Percentiles rank a stretch among this genome's conserved stretches.
These are phyloP conservation scores for Xylaria bambusicola DNA, from an alignment of 495 filamentous ascomycete genomes.

Conservation along the genomic window DNA sequence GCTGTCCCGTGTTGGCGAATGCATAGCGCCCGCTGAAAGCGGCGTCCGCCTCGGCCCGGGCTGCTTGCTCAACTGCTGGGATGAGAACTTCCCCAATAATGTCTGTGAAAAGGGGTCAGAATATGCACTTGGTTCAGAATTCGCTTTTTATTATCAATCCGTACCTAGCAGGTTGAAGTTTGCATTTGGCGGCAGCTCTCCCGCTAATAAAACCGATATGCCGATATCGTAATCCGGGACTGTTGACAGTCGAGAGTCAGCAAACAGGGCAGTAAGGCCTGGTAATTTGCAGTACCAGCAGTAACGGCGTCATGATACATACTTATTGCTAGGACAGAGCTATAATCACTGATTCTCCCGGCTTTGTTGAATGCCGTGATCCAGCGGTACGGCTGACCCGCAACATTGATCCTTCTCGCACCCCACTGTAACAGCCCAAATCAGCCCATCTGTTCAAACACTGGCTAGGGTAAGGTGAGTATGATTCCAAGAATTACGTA, in stretches of 20 bases:
- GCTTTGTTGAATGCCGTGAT: conserved; percentile 56
- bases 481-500: too few species aligned
- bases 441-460: too few species aligned
- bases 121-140: background rate
- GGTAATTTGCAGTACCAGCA: background rate
- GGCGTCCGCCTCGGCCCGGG: conserved; percentile 40
- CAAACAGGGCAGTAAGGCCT: background rate
- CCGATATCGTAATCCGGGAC: conserved; percentile 57
- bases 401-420: conserved; percentile 42
- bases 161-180: conserved; percentile 38
- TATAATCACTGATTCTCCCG: conserved; percentile 53
- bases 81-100: conserved; percentile 37
- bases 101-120: conserved; percentile 24
- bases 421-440: conserved; percentile 45
- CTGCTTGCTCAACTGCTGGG: conserved; percentile 39
- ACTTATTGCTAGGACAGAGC: conserved; percentile 47
- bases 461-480: too few species aligned
- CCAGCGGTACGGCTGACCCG: conserved; percentile 36
- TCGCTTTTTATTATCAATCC: background rate
- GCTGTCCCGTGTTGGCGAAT: conserved; percentile 17
- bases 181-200: conserved; percentile 36
- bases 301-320: too few species aligned
- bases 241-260: background rate
- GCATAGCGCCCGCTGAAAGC: conserved; percentile 45
- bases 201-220: conserved; percentile 53